Evolutionary conservation across 805 yeast genomes (phyloP).

Genomic region (Lipomyces yamanashiensis): DNA sequence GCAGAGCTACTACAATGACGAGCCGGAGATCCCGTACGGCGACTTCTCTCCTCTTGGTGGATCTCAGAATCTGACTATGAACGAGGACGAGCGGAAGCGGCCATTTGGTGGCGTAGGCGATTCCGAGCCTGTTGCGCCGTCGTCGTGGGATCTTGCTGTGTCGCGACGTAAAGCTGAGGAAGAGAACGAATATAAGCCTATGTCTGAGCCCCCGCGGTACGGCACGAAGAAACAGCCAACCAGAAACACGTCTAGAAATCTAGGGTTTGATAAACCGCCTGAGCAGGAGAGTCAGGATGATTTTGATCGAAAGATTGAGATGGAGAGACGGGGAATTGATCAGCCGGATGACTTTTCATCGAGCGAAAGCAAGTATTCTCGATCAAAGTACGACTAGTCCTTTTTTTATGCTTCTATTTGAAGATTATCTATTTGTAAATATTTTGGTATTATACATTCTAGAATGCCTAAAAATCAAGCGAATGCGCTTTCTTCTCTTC

Average conservation of each 20-base stretch:
- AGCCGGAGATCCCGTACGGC: slow-evolving; percentile 12
- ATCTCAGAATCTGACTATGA: background rate
- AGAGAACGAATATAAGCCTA: background rate
- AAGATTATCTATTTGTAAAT: background rate
- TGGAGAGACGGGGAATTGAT: slow-evolving; percentile 34
- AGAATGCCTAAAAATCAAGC: background rate
- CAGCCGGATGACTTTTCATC: slow-evolving; percentile 34
- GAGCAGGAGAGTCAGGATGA: slow-evolving; percentile 28
- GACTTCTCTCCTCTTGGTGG: background rate
- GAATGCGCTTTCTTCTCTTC: background rate
- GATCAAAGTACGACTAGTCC: slow-evolving; percentile 31
- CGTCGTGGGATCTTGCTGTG: slow-evolving; percentile 27
- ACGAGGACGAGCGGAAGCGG: slow-evolving; percentile 2
- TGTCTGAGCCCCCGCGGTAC: slow-evolving; percentile 15
- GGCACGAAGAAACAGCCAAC: background rate
- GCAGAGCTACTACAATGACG: background rate
- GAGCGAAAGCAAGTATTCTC: slow-evolving; percentile 30
- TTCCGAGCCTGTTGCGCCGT: slow-evolving; percentile 11
- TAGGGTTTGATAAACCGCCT: slow-evolving; percentile 7
- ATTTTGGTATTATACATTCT: background rate
- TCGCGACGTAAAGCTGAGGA: background rate
- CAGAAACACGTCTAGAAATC: background rate
- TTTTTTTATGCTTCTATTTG: background rate
- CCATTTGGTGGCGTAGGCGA: slow-evolving; percentile 12
- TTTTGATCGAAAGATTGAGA: slow-evolving; percentile 34